Evolutionary conservation across 2,329 filamentous ascomycete genomes (phyloP).

Genomic region (Claviceps pusilla): DNA sequence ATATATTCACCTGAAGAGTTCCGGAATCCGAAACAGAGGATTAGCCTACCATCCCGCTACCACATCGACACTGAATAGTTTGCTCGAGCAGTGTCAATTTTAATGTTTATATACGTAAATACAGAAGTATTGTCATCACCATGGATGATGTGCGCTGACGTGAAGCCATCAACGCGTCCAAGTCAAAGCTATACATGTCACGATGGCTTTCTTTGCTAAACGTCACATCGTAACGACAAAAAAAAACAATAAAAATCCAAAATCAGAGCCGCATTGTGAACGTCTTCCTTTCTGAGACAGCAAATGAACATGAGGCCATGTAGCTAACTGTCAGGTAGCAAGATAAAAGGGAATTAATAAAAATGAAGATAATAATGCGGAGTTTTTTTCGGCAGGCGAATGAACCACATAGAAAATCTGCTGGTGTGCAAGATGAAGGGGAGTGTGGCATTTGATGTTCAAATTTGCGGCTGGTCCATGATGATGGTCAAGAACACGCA

Average conservation of each 20-base stretch:
- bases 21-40: background rate
- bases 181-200: background rate
- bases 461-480: background rate
- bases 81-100: background rate
- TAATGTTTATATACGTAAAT: background rate
- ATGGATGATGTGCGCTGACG: background rate
- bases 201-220: background rate
- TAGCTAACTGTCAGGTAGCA: too few relatives aligned
- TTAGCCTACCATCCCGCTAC: background rate
- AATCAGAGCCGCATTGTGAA: too few relatives aligned
- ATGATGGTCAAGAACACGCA: background rate
- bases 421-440: background rate
- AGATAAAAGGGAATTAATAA: too few relatives aligned
- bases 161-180: background rate
- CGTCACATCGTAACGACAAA: background rate
- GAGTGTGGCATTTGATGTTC: background rate
- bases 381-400: too few relatives aligned
- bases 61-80: background rate
- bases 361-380: too few relatives aligned
- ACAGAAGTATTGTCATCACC: background rate
- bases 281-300: background rate
- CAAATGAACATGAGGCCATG: too few relatives aligned
- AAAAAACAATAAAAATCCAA: too few relatives aligned
- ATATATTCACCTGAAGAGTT: background rate
- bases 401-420: background rate